These are phyloP conservation scores for Nicotiana otophora DNA, from an alignment of 257 asterid genomes.

Conservation along the genomic window DNA sequence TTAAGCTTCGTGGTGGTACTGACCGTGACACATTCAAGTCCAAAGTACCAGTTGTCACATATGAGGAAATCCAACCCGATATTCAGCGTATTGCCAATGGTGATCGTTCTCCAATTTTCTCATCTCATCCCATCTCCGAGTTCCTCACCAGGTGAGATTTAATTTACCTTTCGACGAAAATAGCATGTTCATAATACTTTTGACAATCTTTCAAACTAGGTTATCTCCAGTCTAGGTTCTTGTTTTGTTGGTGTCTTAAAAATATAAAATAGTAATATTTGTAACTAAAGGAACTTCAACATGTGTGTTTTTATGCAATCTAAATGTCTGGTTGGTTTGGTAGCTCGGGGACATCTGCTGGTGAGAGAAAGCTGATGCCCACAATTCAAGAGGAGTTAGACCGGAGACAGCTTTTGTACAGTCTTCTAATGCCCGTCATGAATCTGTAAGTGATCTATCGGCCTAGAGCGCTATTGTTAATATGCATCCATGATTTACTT, in stretches of 20 bases:
- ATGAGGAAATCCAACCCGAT: slow-evolving; percentile 69
- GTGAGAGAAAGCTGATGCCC: slow-evolving; percentile 86
- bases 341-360: slow-evolving; percentile 88
- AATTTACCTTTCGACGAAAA: not conserved
- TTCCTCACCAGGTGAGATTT: slow-evolving; percentile 70
- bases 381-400: slow-evolving; percentile 62
- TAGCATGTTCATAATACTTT: not conserved
- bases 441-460: slow-evolving; percentile 42
- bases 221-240: not conserved
- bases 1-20: slow-evolving; percentile 43
- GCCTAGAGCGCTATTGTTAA: not conserved
- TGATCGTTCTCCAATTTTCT: slow-evolving; percentile 62
- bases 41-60: slow-evolving; percentile 50
- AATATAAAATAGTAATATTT: too few species aligned
- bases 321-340: not conserved
- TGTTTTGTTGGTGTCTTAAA: not conserved
- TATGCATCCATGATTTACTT: not conserved
- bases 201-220: not conserved
- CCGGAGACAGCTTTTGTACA: slow-evolving; percentile 60
- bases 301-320: too few species aligned
- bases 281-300: not conserved
- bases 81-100: slow-evolving; percentile 71
- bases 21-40: slow-evolving; percentile 61
- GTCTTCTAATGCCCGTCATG: slow-evolving; percentile 87
- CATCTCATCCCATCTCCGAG: slow-evolving; percentile 67